Conservation (phyloP, 345 rosid species). For the Acer negundo region DNA sequence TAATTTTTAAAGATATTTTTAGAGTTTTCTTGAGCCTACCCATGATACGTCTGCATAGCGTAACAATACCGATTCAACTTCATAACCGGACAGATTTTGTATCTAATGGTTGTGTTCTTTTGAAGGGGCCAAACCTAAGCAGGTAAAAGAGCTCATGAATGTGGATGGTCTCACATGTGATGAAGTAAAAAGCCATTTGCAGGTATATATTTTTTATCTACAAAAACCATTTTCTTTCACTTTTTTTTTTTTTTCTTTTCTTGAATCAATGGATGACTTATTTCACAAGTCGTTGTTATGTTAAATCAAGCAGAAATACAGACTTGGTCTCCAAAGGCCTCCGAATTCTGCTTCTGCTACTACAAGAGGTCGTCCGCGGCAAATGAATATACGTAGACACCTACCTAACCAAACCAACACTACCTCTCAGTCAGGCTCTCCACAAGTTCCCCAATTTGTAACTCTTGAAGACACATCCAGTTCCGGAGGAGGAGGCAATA, state of each 20-base stretch:
- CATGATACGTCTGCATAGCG: too few relatives aligned
- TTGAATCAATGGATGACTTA: background rate
- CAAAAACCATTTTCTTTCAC: background rate
- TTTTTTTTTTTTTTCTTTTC: background rate
- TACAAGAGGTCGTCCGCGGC: constrained; percentile 30
- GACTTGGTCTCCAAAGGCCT: constrained; percentile 66
- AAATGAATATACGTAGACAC: constrained; percentile 24
- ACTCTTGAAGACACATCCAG: constrained; percentile 36
- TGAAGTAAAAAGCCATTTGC: constrained; percentile 93
- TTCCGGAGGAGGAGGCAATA: constrained; percentile 41
- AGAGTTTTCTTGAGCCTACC: too few relatives aligned
- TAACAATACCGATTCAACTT: too few relatives aligned
- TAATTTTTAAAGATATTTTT: too few relatives aligned
- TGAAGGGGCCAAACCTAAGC: constrained; percentile 83
- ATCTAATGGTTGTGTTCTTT: constrained; percentile 14
- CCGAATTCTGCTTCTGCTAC: constrained; percentile 31
- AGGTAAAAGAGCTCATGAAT: constrained; percentile 73
- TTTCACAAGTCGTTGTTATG: constrained; percentile 8
- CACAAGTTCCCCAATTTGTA: too few relatives aligned
- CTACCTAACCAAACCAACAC: too few relatives aligned
- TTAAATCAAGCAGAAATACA: constrained; percentile 60
- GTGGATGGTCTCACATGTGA: constrained; percentile 89
- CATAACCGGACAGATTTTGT: background rate
- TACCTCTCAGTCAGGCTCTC: background rate
- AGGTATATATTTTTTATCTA: constrained; percentile 42